Percentiles rank a stretch among this genome's conserved stretches.
Evolutionary conservation across 2,329 filamentous ascomycete genomes (phyloP).

Genomic region (Hypoxylon sp.): DNA sequence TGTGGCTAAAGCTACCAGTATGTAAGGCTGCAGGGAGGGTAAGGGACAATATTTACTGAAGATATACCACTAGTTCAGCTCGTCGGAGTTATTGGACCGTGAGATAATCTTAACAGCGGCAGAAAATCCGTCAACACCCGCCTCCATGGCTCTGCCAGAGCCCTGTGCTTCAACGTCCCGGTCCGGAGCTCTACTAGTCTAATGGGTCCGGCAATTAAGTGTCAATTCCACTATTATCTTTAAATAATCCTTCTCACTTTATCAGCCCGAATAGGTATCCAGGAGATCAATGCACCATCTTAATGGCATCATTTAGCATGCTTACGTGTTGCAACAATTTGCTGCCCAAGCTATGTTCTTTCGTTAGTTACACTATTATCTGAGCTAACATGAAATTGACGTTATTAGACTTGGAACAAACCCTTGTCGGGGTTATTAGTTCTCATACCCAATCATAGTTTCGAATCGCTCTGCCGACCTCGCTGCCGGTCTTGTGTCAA

Average conservation of each 20-base stretch:
- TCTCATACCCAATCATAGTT: constrained; percentile 13
- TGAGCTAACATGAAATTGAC: constrained; percentile 6
- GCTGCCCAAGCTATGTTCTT: not conserved
- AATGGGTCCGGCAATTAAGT: constrained; percentile 11
- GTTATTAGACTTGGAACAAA: constrained; percentile 6
- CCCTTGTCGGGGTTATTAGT: constrained; percentile 21
- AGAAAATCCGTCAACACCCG: not conserved
- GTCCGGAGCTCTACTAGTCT: not conserved
- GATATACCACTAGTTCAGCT: constrained; percentile 23
- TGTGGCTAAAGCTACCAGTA: constrained; percentile 19
- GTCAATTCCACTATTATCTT: constrained; percentile 29
- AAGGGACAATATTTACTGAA: constrained; percentile 6
- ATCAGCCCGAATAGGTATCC: not conserved
- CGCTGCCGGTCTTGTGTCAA: not conserved
- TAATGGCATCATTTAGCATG: constrained; percentile 19
- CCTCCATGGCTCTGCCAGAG: constrained; percentile 15
- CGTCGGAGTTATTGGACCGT: not conserved
- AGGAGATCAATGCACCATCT: constrained; percentile 5
- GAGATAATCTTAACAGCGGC: not conserved
- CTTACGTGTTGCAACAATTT: constrained; percentile 20
- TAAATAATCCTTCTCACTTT: constrained; percentile 16
- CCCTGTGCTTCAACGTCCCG: constrained; percentile 18
- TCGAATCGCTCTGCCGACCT: not conserved
- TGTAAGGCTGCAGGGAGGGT: constrained; percentile 34
- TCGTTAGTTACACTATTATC: not conserved